phyloP scores from a whole-genome alignment of 768 basidiomycete genomes.

The Serendipita sp. region DNA sequence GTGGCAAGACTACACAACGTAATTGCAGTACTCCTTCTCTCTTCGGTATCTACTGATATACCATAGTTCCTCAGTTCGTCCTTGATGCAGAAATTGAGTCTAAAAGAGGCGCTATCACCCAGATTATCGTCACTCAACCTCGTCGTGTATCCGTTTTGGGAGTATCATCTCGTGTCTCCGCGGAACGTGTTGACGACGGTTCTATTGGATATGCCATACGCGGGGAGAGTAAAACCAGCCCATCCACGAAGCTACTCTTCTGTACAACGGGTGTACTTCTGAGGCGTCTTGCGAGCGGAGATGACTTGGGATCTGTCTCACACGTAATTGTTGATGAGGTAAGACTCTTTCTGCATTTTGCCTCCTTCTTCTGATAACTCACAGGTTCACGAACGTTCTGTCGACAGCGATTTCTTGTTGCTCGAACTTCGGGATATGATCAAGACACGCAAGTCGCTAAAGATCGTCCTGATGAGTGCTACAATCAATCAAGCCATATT shows the following conservation, averaged over 20 bases:
- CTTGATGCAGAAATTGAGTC: constrained; percentile 61
- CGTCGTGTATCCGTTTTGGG: constrained; percentile 78
- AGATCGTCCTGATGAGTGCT: constrained; percentile 82
- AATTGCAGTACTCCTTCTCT: constrained; percentile 10
- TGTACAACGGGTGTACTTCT: constrained; percentile 92
- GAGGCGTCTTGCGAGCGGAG: constrained; percentile 49
- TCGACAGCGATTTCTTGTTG: constrained; percentile 80
- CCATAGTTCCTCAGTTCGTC: constrained; percentile 71
- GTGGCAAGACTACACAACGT: constrained; percentile 86
- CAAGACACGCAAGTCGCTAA: constrained; percentile 42
- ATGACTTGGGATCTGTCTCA: constrained; percentile 49
- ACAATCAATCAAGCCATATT: constrained; percentile 88
- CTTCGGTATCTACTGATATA: neutral
- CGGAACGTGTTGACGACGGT: constrained; percentile 59
- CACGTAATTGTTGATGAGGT: constrained; percentile 90
- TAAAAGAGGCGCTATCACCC: constrained; percentile 42
- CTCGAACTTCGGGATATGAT: constrained; percentile 69
- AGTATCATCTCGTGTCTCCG: constrained; percentile 71
- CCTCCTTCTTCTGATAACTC: neutral
- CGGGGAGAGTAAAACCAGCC: constrained; percentile 57
- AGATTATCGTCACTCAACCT: constrained; percentile 79
- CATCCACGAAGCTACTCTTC: constrained; percentile 62
- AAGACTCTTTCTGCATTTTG: constrained; percentile 8
- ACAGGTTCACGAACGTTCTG: constrained; percentile 80
- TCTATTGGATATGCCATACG: constrained; percentile 81